A percentile compares a stretch with the other conserved stretches of the same genome.
Conservation (phyloP, 768 basidiomycete genomes). For the Kwoniella heveanensis region DNA sequence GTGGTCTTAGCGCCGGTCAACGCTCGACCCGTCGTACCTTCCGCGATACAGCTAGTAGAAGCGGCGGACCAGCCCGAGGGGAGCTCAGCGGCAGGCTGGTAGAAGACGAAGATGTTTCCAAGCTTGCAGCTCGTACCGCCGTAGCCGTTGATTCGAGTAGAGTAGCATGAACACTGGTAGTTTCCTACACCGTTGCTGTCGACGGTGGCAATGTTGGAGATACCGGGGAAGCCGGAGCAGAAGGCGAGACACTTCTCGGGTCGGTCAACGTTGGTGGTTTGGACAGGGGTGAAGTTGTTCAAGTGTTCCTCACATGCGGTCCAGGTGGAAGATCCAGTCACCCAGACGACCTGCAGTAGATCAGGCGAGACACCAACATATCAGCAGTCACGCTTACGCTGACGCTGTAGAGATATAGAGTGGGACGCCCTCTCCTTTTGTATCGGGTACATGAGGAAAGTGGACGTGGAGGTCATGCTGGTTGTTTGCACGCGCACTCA, state of each 20-base stretch:
- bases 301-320: slow-evolving; percentile 1
- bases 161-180: slow-evolving; percentile 2
- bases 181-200: not conserved
- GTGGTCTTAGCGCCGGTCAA: slow-evolving; percentile 32
- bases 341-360: not conserved
- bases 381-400: too few relatives aligned
- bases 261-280: not conserved
- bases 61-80: slow-evolving; percentile 30
- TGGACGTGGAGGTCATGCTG: too few relatives aligned
- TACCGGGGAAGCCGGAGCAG: slow-evolving; percentile 1
- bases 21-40: slow-evolving; percentile 40
- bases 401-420: too few relatives aligned
- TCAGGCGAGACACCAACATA: too few relatives aligned
- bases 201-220: not conserved
- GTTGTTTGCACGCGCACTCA: not conserved
- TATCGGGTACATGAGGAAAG: too few relatives aligned
- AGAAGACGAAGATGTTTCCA: slow-evolving; percentile 1
- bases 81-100: not conserved
- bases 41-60: slow-evolving; percentile 24
- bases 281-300: not conserved
- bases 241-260: not conserved
- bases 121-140: not conserved
- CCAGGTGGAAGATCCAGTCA: not conserved
- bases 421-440: too few relatives aligned
- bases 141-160: not conserved